Percentiles rank a stretch among this genome's conserved stretches.
phyloP scores from a whole-genome alignment of 345 rosid genomes.

The Camelina neglecta region DNA sequence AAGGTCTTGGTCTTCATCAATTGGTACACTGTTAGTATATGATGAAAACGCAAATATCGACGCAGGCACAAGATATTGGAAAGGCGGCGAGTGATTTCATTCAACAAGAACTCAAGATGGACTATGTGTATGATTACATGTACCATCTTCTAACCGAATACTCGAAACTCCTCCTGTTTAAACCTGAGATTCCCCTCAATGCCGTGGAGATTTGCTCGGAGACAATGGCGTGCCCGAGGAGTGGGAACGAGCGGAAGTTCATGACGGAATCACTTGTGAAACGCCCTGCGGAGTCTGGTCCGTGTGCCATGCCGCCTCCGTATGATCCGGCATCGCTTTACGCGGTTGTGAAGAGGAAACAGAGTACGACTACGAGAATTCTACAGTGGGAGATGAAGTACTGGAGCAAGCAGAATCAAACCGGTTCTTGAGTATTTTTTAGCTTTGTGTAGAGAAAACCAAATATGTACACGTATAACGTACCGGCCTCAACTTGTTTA shows the following conservation, averaged over 20 bases:
- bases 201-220: slow-evolving; percentile 66
- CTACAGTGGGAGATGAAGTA: slow-evolving; percentile 54
- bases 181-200: slow-evolving; percentile 54
- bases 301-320: slow-evolving; percentile 69
- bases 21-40: slow-evolving; percentile 1
- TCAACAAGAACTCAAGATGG: slow-evolving; percentile 63
- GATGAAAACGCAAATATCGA: neutral
- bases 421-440: slow-evolving; percentile 19
- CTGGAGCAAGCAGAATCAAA: slow-evolving; percentile 51
- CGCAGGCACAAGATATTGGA: slow-evolving; percentile 71
- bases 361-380: slow-evolving; percentile 29
- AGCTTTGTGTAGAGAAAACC: slow-evolving; percentile 15
- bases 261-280: slow-evolving; percentile 73
- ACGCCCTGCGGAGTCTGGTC: slow-evolving; percentile 56
- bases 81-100: slow-evolving; percentile 60
- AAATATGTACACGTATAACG: neutral
- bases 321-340: slow-evolving; percentile 59
- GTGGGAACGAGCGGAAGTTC: slow-evolving; percentile 56
- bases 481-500: no score
- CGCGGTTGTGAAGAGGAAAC: slow-evolving; percentile 43
- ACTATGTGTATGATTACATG: slow-evolving; percentile 79
- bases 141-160: slow-evolving; percentile 73
- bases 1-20: neutral
- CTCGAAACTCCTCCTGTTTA: slow-evolving; percentile 62
- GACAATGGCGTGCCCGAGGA: slow-evolving; percentile 61